phyloP scores from a whole-genome alignment of 78 protist genomes.

The Dictyostelium citrinum region DNA sequence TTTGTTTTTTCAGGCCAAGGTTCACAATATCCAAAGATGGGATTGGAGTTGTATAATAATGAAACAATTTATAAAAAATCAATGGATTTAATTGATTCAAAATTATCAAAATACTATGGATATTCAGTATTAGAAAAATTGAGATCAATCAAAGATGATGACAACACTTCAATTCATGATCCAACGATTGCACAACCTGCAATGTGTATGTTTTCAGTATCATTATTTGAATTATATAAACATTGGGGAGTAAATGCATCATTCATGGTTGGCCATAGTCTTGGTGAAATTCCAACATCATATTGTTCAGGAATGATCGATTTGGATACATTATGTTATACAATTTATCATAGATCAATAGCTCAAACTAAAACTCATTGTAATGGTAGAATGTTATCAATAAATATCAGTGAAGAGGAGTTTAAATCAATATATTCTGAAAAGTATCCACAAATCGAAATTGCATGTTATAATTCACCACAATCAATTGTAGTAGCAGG shows the following conservation, averaged over 20 bases:
- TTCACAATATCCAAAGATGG: slow-evolving; percentile 73
- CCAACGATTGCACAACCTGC: slow-evolving; percentile 65
- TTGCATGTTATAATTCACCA: slow-evolving; percentile 34
- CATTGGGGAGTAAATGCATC: slow-evolving; percentile 38
- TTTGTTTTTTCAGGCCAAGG: slow-evolving; percentile 76
- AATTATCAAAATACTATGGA: background rate
- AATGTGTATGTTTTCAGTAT: slow-evolving; percentile 23
- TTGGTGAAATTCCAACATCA: slow-evolving; percentile 62
- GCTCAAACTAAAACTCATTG: slow-evolving; percentile 23
- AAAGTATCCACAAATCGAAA: background rate
- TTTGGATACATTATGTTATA: background rate
- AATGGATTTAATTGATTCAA: background rate
- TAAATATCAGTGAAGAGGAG: background rate
- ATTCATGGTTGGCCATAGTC: slow-evolving; percentile 62
- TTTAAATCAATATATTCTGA: background rate
- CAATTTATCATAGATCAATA: slow-evolving; percentile 12
- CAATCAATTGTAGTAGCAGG: slow-evolving; percentile 44
- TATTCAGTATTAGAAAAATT: slow-evolving; percentile 11
- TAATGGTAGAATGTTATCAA: slow-evolving; percentile 51
- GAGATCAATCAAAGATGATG: background rate
- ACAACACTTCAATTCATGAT: background rate
- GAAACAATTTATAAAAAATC: slow-evolving; percentile 1
- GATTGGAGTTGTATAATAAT: background rate
- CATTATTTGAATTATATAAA: slow-evolving; percentile 21
- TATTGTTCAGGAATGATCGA: slow-evolving; percentile 15